Percentiles rank a stretch among this genome's conserved stretches.
Evolutionary conservation across 2,329 filamentous ascomycete genomes (phyloP).

Genomic region (Penicillium sumatraense): DNA sequence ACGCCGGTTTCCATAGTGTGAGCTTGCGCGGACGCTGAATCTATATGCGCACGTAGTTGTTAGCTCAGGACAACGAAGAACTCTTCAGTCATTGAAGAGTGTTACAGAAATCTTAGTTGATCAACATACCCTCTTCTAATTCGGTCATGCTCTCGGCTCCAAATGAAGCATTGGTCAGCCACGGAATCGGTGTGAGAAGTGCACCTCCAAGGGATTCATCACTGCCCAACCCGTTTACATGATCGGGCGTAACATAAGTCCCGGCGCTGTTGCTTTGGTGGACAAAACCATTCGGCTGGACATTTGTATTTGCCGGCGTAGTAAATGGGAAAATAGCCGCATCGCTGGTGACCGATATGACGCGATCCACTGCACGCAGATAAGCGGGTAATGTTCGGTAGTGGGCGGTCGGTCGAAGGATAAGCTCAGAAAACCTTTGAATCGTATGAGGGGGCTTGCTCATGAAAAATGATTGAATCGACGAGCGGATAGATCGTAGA

Average conservation of each 20-base stretch:
- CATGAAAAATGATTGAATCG: constrained; percentile 70
- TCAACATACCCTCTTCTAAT: constrained; percentile 25
- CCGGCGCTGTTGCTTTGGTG: constrained; percentile 34
- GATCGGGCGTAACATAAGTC: constrained; percentile 39
- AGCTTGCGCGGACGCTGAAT: constrained; percentile 6
- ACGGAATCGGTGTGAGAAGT: constrained; percentile 89
- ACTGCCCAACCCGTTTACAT: constrained; percentile 64
- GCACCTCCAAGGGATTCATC: constrained; percentile 91
- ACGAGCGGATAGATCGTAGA: constrained; percentile 62
- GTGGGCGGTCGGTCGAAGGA: constrained; percentile 75
- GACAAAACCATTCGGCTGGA: constrained; percentile 60
- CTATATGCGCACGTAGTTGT: constrained; percentile 5
- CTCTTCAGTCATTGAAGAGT: not conserved
- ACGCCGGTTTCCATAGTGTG: constrained; percentile 7
- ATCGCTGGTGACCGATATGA: constrained; percentile 85
- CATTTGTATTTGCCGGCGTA: constrained; percentile 21
- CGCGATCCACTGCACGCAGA: constrained; percentile 86
- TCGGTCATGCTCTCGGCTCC: constrained; percentile 27
- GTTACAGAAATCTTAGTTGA: not conserved
- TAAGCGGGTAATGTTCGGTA: constrained; percentile 84
- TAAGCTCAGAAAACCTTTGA: constrained; percentile 86
- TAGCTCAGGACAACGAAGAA: not conserved
- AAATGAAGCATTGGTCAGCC: constrained; percentile 62
- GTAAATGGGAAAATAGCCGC: constrained; percentile 80
- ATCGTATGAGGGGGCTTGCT: constrained; percentile 85